Percentiles rank a stretch among this genome's conserved stretches.
These are phyloP conservation scores for Fusarium falciforme DNA, from an alignment of 2,329 filamentous ascomycete genomes.

Conservation along the genomic window DNA sequence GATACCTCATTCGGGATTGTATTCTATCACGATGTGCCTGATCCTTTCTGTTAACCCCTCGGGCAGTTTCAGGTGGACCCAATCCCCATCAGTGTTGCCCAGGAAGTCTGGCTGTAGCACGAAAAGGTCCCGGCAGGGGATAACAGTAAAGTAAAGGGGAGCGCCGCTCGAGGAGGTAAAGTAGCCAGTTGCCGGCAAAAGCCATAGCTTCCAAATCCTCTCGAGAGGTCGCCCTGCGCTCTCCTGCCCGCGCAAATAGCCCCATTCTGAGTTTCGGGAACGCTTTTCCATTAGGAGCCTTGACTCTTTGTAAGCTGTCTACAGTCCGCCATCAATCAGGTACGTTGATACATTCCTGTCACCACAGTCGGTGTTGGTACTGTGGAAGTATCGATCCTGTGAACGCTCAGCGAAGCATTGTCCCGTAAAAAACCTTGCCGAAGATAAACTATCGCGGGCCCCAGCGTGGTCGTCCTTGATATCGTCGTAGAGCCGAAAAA, in stretches of 20 bases:
- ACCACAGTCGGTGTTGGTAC: background rate
- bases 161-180: background rate
- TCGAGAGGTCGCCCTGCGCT: too few species aligned
- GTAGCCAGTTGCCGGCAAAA: background rate
- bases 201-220: too few species aligned
- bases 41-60: too few species aligned
- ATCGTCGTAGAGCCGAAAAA: too few species aligned
- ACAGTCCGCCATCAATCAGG: slow-evolving; percentile 15
- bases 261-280: background rate
- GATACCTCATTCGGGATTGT: background rate
- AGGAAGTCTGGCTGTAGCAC: slow-evolving; percentile 2
- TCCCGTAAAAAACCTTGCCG: too few species aligned
- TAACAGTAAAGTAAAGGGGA: background rate
- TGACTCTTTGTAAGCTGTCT: slow-evolving; percentile 16
- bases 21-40: background rate
- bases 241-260: background rate
- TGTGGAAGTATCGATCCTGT: background rate
- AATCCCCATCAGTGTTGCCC: background rate
- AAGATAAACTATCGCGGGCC: too few species aligned
- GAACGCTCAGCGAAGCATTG: background rate
- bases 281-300: slow-evolving; percentile 2
- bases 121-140: slow-evolving; percentile 9
- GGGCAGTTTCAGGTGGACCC: too few species aligned
- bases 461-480: too few species aligned
- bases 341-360: slow-evolving; percentile 9